These are phyloP conservation scores for Monosporascus ibericus DNA, from an alignment of 2,329 filamentous ascomycete species.

Conservation along the genomic window DNA sequence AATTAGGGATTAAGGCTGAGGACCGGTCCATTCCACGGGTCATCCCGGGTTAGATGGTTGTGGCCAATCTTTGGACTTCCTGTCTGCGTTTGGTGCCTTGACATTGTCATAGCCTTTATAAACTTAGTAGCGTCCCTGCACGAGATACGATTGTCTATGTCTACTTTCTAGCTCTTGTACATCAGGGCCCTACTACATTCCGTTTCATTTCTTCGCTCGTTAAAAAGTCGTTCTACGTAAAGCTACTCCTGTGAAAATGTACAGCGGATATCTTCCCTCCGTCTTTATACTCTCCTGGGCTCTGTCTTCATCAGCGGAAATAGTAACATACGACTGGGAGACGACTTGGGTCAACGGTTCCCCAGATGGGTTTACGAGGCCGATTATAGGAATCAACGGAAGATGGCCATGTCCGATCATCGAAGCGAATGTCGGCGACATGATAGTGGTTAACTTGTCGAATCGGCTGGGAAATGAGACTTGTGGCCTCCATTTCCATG, in stretches of 20 bases:
- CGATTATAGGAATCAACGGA: conserved; percentile 59
- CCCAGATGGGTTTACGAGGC: conserved; percentile 54
- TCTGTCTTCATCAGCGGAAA: conserved; percentile 30
- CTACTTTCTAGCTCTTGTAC: too few relatives aligned
- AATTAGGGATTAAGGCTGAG: background rate
- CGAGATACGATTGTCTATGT: background rate
- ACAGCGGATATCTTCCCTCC: conserved; percentile 6
- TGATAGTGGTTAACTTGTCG: conserved; percentile 39
- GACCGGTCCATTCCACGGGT: background rate
- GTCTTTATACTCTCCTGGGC: conserved; percentile 10
- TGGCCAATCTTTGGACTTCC: background rate
- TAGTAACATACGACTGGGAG: conserved; percentile 52
- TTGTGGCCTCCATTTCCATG: conserved; percentile 55
- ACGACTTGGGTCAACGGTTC: conserved; percentile 55
- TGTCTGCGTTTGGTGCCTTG: background rate
- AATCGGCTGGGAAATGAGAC: conserved; percentile 46
- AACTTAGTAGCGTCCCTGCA: background rate
- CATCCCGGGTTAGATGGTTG: background rate
- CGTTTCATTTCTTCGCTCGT: background rate
- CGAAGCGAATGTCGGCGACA: conserved; percentile 48
- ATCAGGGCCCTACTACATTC: background rate
- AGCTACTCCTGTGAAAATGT: conserved; percentile 2
- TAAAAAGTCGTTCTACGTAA: background rate
- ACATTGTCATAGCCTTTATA: background rate
- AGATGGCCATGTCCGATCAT: conserved; percentile 59